Evolutionary conservation across 2,329 filamentous ascomycete genomes (phyloP).

Genomic region (Botrytis paeoniae): DNA sequence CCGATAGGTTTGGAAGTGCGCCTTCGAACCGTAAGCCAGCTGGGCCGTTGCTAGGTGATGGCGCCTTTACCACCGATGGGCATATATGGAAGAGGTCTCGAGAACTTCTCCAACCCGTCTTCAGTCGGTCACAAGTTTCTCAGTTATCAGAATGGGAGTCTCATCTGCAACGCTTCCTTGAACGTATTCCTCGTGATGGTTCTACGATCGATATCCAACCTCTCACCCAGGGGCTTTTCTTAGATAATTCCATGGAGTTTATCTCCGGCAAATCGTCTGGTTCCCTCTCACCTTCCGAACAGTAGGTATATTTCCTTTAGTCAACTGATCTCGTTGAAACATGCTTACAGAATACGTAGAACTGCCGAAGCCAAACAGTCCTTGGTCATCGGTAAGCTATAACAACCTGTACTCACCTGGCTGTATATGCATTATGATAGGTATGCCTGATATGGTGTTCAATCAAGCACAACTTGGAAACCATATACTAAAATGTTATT

Average conservation of each 20-base stretch:
- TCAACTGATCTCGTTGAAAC: background rate
- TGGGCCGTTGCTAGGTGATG: constrained; percentile 50
- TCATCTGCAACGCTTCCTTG: constrained; percentile 55
- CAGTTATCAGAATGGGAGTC: constrained; percentile 56
- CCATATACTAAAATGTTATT: background rate
- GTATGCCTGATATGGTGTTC: background rate
- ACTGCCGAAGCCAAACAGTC: constrained; percentile 3
- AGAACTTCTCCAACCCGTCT: constrained; percentile 51
- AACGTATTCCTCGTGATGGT: constrained; percentile 52
- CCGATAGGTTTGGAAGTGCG: constrained; percentile 51
- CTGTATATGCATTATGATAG: background rate
- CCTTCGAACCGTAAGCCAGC: constrained; percentile 43
- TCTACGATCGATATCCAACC: constrained; percentile 56
- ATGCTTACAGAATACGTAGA: background rate
- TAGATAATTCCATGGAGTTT: constrained; percentile 48
- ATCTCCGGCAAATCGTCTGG: constrained; percentile 24
- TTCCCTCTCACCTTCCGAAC: constrained; percentile 35
- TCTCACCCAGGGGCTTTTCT: constrained; percentile 60
- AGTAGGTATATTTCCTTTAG: background rate
- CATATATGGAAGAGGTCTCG: constrained; percentile 48
- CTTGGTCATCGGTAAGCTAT: background rate
- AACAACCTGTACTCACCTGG: background rate
- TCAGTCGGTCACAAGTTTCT: constrained; percentile 46
- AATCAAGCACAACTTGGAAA: background rate
- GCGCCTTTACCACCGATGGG: constrained; percentile 54